Percentiles rank a stretch among this genome's conserved stretches.
Conservation (phyloP, 805 yeast species). For the Lipomyces yamadae region DNA sequence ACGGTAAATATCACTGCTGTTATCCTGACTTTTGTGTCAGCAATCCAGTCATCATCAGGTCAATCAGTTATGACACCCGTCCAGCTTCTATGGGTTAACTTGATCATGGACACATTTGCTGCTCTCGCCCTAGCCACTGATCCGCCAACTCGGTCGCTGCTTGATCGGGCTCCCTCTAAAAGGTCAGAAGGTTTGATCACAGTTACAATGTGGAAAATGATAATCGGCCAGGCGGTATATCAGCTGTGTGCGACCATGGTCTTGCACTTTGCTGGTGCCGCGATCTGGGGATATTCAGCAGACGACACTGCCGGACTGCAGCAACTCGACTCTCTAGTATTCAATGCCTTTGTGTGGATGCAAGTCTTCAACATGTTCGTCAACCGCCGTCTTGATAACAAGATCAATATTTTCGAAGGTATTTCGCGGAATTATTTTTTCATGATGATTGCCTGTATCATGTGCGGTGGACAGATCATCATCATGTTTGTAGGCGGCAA, state of each 20-base stretch:
- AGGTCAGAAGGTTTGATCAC: conserved; percentile 79
- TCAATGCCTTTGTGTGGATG: conserved; percentile 96
- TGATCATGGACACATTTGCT: conserved; percentile 98
- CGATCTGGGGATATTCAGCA: conserved; percentile 53
- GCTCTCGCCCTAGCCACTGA: conserved; percentile 98
- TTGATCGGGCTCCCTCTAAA: conserved; percentile 83
- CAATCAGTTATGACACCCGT: conserved; percentile 93
- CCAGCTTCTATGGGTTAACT: conserved; percentile 94
- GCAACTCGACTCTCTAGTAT: conserved; percentile 81
- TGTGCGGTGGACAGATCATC: conserved; percentile 81
- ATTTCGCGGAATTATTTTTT: conserved; percentile 84
- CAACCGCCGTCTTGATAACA: conserved; percentile 83
- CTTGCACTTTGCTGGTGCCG: conserved; percentile 76
- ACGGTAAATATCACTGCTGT: conserved; percentile 98
- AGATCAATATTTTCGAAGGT: conserved; percentile 82
- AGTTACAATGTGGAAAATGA: conserved; percentile 98
- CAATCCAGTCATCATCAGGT: conserved; percentile 81
- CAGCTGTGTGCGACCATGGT: conserved; percentile 82
- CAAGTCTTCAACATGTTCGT: conserved; percentile 93
- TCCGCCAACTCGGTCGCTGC: conserved; percentile 82
- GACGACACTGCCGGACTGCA: conserved; percentile 52
- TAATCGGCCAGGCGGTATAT: conserved; percentile 77
- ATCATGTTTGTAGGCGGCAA: conserved; percentile 98
- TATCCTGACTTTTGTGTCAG: conserved; percentile 86
- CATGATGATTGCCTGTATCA: conserved; percentile 68